phyloP scores from a whole-genome alignment of 2,329 filamentous ascomycete species.

The Magnaporthales sp. region DNA sequence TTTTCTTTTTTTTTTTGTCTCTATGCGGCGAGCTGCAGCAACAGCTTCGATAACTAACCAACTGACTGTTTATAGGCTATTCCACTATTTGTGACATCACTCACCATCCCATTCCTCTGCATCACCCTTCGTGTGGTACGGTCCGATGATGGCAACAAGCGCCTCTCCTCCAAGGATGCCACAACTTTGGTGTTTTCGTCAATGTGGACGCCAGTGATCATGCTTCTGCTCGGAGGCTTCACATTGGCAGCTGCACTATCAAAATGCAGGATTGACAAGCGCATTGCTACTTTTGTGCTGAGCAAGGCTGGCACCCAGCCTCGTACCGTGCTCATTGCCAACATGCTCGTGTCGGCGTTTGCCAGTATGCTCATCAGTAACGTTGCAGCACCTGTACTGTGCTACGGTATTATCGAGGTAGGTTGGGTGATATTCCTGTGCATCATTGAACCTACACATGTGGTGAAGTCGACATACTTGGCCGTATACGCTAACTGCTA shows the following conservation, averaged over 20 bases:
- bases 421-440: conserved; percentile 7
- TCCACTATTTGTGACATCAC: conserved; percentile 90
- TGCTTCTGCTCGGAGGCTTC: conserved; percentile 93
- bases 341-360: conserved; percentile 97
- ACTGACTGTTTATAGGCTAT: conserved; percentile 56
- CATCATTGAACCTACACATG: conserved; percentile 11
- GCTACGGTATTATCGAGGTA: conserved; percentile 94
- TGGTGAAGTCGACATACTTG: not conserved
- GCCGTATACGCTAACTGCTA: conserved; percentile 6
- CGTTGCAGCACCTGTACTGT: conserved; percentile 91
- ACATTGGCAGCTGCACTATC: conserved; percentile 90
- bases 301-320: conserved; percentile 94
- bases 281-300: conserved; percentile 90
- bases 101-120: conserved; percentile 87
- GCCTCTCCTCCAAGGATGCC: conserved; percentile 72
- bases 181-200: conserved; percentile 80
- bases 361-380: conserved; percentile 99
- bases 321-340: conserved; percentile 82
- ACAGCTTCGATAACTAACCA: not conserved
- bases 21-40: not conserved
- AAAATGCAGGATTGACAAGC: conserved; percentile 96
- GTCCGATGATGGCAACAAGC: conserved; percentile 59
- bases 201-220: conserved; percentile 99
- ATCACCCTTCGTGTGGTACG: conserved; percentile 81
- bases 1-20: not conserved